A percentile compares a stretch with the other conserved stretches of the same genome.
phyloP scores from a whole-genome alignment of 2,329 filamentous ascomycete species.

The Trichoderma sp. region DNA sequence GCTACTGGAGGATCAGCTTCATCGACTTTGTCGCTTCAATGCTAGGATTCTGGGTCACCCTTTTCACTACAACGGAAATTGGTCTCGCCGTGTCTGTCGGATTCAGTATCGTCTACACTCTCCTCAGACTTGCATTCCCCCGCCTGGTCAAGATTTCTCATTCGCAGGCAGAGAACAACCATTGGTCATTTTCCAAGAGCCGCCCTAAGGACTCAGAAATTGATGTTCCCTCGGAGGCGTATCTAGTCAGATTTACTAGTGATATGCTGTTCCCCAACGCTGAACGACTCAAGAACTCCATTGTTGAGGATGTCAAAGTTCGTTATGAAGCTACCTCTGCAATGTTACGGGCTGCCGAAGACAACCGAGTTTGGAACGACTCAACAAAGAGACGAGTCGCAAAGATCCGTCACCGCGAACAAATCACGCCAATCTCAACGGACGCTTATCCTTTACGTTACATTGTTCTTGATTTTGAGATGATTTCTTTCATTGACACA shows the following conservation, averaged over 20 bases:
- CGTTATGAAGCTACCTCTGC: slow-evolving; percentile 45
- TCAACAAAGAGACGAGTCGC: slow-evolving; percentile 50
- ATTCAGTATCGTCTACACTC: slow-evolving; percentile 64
- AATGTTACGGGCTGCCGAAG: slow-evolving; percentile 41
- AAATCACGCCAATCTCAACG: slow-evolving; percentile 38
- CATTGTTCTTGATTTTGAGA: slow-evolving; percentile 55
- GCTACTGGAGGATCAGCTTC: slow-evolving; percentile 65
- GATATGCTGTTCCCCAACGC: slow-evolving; percentile 64
- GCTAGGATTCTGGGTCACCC: slow-evolving; percentile 64
- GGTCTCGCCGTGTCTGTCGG: slow-evolving; percentile 61
- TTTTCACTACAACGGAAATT: slow-evolving; percentile 61
- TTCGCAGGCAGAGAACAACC: slow-evolving; percentile 34
- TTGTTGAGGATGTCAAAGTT: slow-evolving; percentile 52
- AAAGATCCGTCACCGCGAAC: slow-evolving; percentile 45
- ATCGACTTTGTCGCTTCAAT: slow-evolving; percentile 65
- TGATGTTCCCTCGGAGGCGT: slow-evolving; percentile 50
- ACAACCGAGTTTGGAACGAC: slow-evolving; percentile 57
- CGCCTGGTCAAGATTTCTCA: slow-evolving; percentile 40
- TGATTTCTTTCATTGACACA: slow-evolving; percentile 55
- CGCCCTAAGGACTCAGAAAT: slow-evolving; percentile 29
- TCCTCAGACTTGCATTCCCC: slow-evolving; percentile 60
- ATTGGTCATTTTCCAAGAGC: slow-evolving; percentile 32
- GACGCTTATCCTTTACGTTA: slow-evolving; percentile 45
- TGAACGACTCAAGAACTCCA: slow-evolving; percentile 50
- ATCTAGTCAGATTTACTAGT: slow-evolving; percentile 58